Base-by-base conservation (phyloP, 1,139 yeast species). In the Maudiozyma humilis region DNA sequence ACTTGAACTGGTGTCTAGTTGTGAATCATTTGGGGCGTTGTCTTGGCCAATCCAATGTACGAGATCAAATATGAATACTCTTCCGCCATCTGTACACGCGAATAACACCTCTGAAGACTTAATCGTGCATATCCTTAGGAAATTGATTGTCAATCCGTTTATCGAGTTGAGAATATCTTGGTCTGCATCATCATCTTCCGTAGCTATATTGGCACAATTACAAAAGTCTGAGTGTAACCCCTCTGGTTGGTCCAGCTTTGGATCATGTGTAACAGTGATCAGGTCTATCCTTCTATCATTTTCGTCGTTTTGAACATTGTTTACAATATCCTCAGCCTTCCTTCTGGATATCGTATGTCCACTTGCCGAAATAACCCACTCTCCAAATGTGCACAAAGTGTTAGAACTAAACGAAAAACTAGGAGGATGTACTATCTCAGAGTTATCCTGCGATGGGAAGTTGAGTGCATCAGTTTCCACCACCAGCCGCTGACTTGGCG, bases 71-170 rank as follows among this genome's bases (percentile, higher is more conserved):
- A 52, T 19, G 6, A 47, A 15, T 6, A 47, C 50, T 12, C 44
- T 16, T 2, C 52, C 51, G 29, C 38, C 36, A 35, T 47, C 51
- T 10, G 43, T 34, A 45, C 57, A 54, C 4, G 48, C 35, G 23
- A 51, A 45, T 5, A 56, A 36, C 10, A 53, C 50, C 42, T 52
- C 49, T 5, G 23, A 30, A 12, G 45, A 44, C 30, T 44, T 38
- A 31, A 53, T 45, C 20, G 44, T 46, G n/a, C 42, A 42, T n/a
- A 51, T 39, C 36, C 50, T 54, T 16, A 55, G 42, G 31, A 47
- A 51, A 34, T 52, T 53, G 15, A 36, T 27, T 6, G 8, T 23
- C 27, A n/a, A n/a, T n/a, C n/a, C n/a, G n/a, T n/a, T n/a, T n/a
- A n/a, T n/a, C n/a, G n/a, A n/a, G n/a, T n/a, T n/a, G n/a, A n/a